phyloP scores from a whole-genome alignment of 441 rosid species.

The Oxalis stricta region DNA sequence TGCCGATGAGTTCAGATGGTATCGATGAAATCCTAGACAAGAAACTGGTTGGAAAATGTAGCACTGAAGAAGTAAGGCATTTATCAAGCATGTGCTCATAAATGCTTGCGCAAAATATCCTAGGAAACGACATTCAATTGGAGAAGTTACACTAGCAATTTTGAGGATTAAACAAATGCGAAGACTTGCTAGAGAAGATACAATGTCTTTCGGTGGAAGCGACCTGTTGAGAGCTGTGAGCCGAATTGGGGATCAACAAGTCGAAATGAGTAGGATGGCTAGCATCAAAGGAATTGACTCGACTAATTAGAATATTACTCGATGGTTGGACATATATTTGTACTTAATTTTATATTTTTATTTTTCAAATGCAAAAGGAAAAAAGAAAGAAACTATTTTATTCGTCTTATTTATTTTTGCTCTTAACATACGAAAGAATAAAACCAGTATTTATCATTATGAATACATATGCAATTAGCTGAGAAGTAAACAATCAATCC shows the following conservation, averaged over 20 bases:
- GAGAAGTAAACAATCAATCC: no score
- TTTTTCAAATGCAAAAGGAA: no score
- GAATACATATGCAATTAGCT: no score
- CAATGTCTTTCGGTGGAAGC: slow-evolving; percentile 36
- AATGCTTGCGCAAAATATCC: slow-evolving; percentile 67
- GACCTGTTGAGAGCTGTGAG: slow-evolving; percentile 47
- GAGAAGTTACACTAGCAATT: slow-evolving; percentile 70
- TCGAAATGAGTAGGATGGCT: slow-evolving; percentile 48
- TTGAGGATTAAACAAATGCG: slow-evolving; percentile 52
- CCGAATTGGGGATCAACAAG: slow-evolving; percentile 60
- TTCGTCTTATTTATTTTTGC: no score
- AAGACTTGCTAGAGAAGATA: slow-evolving; percentile 32
- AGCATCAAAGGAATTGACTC: slow-evolving; percentile 31
- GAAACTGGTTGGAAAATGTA: slow-evolving; percentile 48
- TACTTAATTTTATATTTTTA: no score
- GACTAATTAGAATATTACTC: background rate
- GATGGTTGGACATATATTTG: background rate
- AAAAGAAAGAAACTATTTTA: no score
- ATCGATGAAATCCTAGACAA: slow-evolving; percentile 71
- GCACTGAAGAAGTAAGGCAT: slow-evolving; percentile 52
- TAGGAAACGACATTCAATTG: slow-evolving; percentile 68
- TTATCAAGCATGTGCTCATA: slow-evolving; percentile 55
- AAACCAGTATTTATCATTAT: no score
- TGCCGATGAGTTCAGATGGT: slow-evolving; percentile 79
- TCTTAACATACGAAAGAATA: no score